These are phyloP conservation scores for Canariomyces notabilis DNA, from an alignment of 2,329 filamentous ascomycete species.

Conservation along the genomic window DNA sequence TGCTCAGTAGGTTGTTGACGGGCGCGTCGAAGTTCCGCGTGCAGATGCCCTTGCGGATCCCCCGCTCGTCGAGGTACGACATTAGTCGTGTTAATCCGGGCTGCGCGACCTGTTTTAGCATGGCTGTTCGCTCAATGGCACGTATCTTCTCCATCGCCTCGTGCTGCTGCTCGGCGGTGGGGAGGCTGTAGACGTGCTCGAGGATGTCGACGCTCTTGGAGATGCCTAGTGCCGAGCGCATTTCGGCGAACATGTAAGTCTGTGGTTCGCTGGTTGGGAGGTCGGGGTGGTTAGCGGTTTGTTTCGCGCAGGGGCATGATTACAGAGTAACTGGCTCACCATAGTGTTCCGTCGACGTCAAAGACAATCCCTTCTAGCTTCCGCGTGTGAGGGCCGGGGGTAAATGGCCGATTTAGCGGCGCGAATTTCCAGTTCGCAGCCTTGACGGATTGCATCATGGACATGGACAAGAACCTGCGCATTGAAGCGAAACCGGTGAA, in stretches of 20 bases:
- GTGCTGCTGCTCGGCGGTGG: slow-evolving; percentile 51
- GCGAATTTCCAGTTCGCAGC: slow-evolving; percentile 42
- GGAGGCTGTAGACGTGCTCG: slow-evolving; percentile 74
- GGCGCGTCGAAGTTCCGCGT: slow-evolving; percentile 89
- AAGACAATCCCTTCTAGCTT: slow-evolving; percentile 65
- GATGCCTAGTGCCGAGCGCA: slow-evolving; percentile 73
- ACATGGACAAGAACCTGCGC: slow-evolving; percentile 30
- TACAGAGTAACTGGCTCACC: slow-evolving; percentile 49
- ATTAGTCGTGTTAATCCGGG: slow-evolving; percentile 74
- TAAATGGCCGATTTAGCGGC: slow-evolving; percentile 42
- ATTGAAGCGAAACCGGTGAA: slow-evolving; percentile 9
- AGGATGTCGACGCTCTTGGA: slow-evolving; percentile 74
- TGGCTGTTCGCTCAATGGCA: slow-evolving; percentile 73
- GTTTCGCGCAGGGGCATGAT: background rate
- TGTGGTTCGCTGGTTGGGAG: slow-evolving; percentile 68
- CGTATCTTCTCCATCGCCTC: slow-evolving; percentile 69
- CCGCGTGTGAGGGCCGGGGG: slow-evolving; percentile 34
- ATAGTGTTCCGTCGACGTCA: slow-evolving; percentile 92
- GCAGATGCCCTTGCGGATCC: slow-evolving; percentile 76
- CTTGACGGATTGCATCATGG: slow-evolving; percentile 37
- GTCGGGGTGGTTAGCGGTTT: background rate
- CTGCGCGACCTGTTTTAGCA: slow-evolving; percentile 75
- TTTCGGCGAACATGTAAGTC: slow-evolving; percentile 90
- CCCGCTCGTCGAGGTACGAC: slow-evolving; percentile 66
- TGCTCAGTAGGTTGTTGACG: slow-evolving; percentile 67